Base-by-base conservation (phyloP, 208 protist genomes). In the Zelonia costaricensis region DNA sequence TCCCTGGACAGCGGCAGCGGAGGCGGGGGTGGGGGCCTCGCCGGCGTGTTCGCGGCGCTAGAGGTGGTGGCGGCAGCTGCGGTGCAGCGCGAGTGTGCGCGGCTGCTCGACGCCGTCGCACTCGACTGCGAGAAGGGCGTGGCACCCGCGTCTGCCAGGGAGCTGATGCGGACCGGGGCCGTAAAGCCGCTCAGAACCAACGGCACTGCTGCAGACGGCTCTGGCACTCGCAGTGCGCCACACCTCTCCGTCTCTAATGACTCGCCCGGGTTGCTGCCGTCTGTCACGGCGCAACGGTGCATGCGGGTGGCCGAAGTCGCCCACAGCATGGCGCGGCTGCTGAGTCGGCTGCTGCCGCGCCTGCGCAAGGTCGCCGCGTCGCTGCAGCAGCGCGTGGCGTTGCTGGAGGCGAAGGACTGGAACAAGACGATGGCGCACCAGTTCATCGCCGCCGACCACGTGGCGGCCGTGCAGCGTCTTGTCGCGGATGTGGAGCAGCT, bases 321-420 rank as follows among this genome's bases (percentile, higher is more conserved):
- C 15, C 45, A 62, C 23, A 30, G 22, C 22, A 28, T 33, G 2
- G 57, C 45, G 0, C 35, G 31, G 6, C 2, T 62, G 45, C n/a
- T 16, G 16, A 23, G 20, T 23, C 43, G 12, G 0, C 12, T 62
- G 0, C 20, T 25, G 1, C 52, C 46, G 15, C 39, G 36, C 20
- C 15, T 69, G 23, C 62, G 33, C 3, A 6, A 7, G 4, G 15
- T 53, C 18, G 4, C 15, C 3, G 36, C 30, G 31, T 54, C 43
- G 2, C 45, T 62, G 23, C 3, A 27, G 13, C 57, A 54, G 45
- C 57, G 57, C 0, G 7, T 61, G 28, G 30, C 35, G 23, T 15
- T 69, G 4, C 38, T 69, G 20, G 62, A 69, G 15, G 52, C 46
- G 4, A 48, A 61, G 25, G 36, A 53, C 15, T 69, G 62, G 62